Conservation (phyloP, 305 asterid species). For the Solanum hybrid region DNA sequence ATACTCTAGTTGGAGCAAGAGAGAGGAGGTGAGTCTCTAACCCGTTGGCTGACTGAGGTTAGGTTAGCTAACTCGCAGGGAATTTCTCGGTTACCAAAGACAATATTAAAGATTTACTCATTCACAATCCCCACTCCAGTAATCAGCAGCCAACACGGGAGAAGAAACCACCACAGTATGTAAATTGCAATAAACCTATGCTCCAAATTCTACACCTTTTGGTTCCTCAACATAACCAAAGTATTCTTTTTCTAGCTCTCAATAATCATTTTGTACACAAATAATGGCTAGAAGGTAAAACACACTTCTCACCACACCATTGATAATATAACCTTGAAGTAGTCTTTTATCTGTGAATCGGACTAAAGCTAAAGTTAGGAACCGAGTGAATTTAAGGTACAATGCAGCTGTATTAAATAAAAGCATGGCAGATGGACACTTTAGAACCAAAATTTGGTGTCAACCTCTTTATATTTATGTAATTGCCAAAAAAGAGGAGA, state of each 20-base stretch:
- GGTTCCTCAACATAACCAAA: background rate
- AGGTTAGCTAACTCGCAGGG: background rate
- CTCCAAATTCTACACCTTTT: background rate
- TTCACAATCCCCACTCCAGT: background rate
- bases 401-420: conserved; percentile 4
- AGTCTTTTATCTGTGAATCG: conserved; percentile 1
- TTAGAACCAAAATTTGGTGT: conserved; percentile 10
- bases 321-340: background rate
- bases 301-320: background rate
- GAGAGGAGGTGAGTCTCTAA: background rate
- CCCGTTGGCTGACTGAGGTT: background rate
- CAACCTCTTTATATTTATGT: conserved; percentile 13
- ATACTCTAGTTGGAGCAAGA: background rate
- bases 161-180: background rate
- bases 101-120: background rate
- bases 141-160: background rate
- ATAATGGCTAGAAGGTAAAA: background rate
- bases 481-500: conserved; percentile 1
- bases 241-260: background rate
- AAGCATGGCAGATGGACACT: background rate
- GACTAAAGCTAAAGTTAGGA: conserved; percentile 4
- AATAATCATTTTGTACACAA: background rate
- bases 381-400: background rate
- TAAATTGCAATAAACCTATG: background rate
- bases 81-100: background rate